A percentile compares a stretch with the other conserved stretches of the same genome.
phyloP scores from a whole-genome alignment of 768 basidiomycete genomes.

The Auricularia sp. region DNA sequence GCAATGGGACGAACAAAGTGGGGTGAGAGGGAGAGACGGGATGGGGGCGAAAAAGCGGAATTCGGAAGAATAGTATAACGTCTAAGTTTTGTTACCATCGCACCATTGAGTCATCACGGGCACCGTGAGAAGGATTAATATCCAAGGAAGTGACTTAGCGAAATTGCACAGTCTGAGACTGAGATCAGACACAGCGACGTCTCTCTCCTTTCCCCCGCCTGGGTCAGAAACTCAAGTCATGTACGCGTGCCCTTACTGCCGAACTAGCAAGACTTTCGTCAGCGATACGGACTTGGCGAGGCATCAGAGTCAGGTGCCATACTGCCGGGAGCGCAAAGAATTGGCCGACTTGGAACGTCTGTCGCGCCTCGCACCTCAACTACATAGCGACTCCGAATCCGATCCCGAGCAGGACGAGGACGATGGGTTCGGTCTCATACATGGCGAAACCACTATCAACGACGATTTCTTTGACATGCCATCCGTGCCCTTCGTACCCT shows the following conservation, averaged over 20 bases:
- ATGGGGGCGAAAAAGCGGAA: no score
- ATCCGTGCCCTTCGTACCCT: not conserved
- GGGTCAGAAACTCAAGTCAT: no score
- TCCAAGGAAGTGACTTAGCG: no score
- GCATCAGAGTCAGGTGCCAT: not conserved
- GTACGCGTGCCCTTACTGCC: not conserved
- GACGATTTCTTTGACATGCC: not conserved
- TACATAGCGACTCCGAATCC: not conserved
- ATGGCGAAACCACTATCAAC: not conserved
- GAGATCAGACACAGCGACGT: no score
- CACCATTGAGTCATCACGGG: no score
- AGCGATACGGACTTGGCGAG: not conserved
- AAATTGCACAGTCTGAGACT: no score
- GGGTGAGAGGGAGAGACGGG: no score
- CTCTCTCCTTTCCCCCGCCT: no score
- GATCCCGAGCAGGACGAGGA: not conserved
- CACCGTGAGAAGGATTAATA: no score
- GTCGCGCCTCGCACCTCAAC: not conserved
- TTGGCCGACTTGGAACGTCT: not conserved
- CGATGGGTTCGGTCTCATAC: not conserved
- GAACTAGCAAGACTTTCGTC: not conserved
- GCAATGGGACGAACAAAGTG: no score
- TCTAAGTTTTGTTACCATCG: no score
- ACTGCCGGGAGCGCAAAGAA: not conserved
- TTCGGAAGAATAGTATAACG: no score